Evolutionary conservation across 1,284 basidiomycete genomes (phyloP).

Genomic region (Irpex lacteus): DNA sequence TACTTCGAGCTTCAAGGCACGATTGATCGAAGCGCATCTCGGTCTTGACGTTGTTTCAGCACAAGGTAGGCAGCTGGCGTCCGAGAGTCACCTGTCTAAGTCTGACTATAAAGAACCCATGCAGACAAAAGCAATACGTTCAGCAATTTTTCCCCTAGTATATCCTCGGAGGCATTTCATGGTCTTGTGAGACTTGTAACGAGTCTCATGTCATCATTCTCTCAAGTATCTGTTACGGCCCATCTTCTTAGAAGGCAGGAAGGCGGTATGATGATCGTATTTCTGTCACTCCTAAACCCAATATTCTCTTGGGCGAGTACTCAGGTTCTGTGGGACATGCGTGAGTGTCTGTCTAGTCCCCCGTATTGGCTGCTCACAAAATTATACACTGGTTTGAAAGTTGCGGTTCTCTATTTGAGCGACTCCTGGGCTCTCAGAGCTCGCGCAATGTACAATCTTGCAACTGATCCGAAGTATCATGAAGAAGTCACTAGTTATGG

Average conservation of each 20-base stretch:
- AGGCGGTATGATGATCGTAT: background rate
- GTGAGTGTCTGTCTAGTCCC: background rate
- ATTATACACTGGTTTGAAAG: background rate
- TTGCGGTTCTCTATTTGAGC: background rate
- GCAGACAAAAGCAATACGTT: background rate
- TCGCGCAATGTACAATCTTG: constrained; percentile 7
- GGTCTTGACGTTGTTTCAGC: background rate
- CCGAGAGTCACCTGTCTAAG: no score
- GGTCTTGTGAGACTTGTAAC: background rate
- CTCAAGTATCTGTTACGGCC: background rate
- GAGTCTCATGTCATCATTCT: background rate
- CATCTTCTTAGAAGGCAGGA: background rate
- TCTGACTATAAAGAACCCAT: background rate
- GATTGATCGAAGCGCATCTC: background rate
- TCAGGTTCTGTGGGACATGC: background rate
- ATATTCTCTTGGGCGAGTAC: background rate
- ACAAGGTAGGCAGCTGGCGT: background rate
- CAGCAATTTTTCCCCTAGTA: background rate
- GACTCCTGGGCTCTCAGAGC: background rate
- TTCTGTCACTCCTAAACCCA: background rate
- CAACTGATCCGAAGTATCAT: constrained; percentile 4
- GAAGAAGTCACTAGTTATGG: constrained; percentile 5
- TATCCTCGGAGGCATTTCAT: background rate
- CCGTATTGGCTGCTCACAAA: background rate
- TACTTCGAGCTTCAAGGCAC: background rate